A percentile compares a stretch with the other conserved stretches of the same genome.
Evolutionary conservation across 768 basidiomycete genomes (phyloP).

Genomic region (Botryobasidium botryosum): DNA sequence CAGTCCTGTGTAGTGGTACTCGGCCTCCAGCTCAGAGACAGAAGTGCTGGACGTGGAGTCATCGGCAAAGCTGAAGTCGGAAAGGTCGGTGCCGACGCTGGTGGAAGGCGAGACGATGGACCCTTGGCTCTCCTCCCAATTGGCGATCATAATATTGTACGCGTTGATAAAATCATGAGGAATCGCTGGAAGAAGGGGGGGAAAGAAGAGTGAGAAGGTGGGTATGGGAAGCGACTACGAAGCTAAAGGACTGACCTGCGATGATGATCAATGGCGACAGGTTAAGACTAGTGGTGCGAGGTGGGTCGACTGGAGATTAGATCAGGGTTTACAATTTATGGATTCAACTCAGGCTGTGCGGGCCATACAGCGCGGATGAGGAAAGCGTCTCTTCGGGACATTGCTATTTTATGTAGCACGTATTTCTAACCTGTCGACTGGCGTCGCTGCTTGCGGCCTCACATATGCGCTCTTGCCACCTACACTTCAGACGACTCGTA

Average conservation of each 20-base stretch:
- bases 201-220: background rate
- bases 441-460: background rate
- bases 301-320: background rate
- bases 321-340: background rate
- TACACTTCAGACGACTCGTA: background rate
- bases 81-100: too few species aligned
- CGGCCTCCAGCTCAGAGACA: too few species aligned
- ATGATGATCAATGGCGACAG: background rate
- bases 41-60: too few species aligned
- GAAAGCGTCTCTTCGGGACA: background rate
- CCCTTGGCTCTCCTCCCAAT: too few species aligned
- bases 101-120: too few species aligned
- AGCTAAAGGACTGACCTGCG: background rate
- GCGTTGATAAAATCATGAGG: too few species aligned
- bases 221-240: background rate
- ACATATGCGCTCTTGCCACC: background rate
- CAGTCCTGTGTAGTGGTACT: constrained; percentile 9
- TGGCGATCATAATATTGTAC: too few species aligned
- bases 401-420: background rate
- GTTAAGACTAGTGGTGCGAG: background rate
- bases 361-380: background rate
- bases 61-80: too few species aligned
- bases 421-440: background rate
- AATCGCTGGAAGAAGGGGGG: too few species aligned
- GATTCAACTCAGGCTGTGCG: background rate